These are phyloP conservation scores for Mycosphaerella arachidis DNA, from an alignment of 2,329 filamentous ascomycete species.

Conservation along the genomic window DNA sequence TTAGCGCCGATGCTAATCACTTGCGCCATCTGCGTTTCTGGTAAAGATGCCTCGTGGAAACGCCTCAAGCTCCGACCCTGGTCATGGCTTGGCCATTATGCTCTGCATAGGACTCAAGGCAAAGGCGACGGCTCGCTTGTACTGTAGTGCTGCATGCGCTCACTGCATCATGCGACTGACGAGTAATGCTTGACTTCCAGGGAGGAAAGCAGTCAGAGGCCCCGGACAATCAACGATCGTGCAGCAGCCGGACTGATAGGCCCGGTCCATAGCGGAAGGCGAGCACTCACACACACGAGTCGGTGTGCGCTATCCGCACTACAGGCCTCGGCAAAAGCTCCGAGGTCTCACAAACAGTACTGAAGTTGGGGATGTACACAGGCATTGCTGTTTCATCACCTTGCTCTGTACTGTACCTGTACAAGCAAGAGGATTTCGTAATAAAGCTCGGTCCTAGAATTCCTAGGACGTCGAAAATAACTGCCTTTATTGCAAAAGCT, in stretches of 20 bases:
- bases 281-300: not conserved
- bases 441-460: not conserved
- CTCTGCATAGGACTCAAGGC: not conserved
- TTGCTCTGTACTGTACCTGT: no score
- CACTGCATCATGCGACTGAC: not conserved
- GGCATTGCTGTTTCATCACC: not conserved
- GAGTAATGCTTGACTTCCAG: not conserved
- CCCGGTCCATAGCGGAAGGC: not conserved
- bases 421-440: not conserved
- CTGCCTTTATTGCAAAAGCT: not conserved
- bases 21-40: not conserved
- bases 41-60: slow-evolving; percentile 4
- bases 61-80: not conserved
- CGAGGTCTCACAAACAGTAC: not conserved
- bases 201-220: not conserved
- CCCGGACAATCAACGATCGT: not conserved
- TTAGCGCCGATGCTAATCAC: not conserved
- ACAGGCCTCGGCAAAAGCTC: not conserved
- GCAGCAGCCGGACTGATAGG: not conserved
- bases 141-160: not conserved
- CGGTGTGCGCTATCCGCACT: not conserved
- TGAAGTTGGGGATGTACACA: not conserved
- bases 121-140: not conserved
- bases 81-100: not conserved
- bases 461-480: not conserved